Percentiles rank a stretch among this genome's conserved stretches.
These are phyloP conservation scores for Aquilaria malaccensis DNA, from an alignment of 345 rosid genomes.

Conservation along the genomic window DNA sequence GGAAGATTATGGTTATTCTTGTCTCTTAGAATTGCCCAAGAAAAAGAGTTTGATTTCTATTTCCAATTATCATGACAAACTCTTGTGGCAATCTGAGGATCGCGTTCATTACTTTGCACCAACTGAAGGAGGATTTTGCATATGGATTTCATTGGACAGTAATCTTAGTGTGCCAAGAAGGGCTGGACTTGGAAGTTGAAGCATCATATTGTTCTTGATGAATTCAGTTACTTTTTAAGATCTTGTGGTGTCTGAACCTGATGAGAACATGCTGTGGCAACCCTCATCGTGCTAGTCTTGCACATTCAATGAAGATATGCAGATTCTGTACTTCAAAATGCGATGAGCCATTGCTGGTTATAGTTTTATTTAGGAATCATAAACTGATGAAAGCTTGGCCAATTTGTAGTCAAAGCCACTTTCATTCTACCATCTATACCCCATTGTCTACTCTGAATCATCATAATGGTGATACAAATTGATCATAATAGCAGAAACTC, in stretches of 20 bases:
- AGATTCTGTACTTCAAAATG: conserved; percentile 5
- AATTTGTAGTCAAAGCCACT: not conserved
- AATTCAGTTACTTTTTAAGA: not conserved
- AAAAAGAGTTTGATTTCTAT: no score
- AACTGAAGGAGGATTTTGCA: not conserved
- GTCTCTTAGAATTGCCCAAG: conserved; percentile 1
- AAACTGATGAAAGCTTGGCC: not conserved
- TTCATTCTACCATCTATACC: not conserved
- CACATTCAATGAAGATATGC: conserved; percentile 4
- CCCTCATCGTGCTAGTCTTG: conserved; percentile 3
- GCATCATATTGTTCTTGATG: not conserved
- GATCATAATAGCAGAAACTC: not conserved
- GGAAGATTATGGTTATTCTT: not conserved
- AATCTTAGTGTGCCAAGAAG: not conserved
- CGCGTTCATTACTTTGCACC: conserved; percentile 4
- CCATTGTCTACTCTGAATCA: not conserved
- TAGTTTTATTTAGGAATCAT: not conserved
- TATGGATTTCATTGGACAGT: not conserved
- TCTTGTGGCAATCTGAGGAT: conserved; percentile 3
- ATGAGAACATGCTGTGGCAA: not conserved
- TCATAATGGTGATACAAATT: not conserved
- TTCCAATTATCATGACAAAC: not conserved
- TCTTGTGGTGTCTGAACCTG: not conserved
- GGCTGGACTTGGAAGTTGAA: not conserved
- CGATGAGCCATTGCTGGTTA: not conserved